phyloP scores from a whole-genome alignment of 345 rosid species.

The Syzygium jambos region DNA sequence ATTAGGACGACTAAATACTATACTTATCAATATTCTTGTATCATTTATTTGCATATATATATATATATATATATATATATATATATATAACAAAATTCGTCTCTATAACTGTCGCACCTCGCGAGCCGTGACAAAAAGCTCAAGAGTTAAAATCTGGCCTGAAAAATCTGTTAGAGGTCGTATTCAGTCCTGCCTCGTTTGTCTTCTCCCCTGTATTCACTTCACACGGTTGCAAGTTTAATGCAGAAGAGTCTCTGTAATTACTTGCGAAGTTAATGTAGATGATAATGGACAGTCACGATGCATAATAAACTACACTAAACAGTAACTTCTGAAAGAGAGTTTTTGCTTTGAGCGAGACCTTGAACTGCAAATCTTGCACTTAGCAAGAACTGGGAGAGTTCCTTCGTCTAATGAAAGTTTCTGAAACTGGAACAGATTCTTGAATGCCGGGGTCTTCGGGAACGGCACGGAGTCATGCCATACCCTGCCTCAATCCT shows the following conservation, averaged over 20 bases:
- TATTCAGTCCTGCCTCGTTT: background rate
- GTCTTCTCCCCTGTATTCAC: background rate
- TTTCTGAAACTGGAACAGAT: background rate
- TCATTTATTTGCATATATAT: background rate
- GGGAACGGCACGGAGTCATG: conserved; percentile 15
- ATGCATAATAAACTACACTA: background rate
- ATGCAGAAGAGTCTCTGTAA: background rate
- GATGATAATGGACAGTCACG: too few relatives aligned
- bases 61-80: too few relatives aligned
- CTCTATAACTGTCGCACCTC: background rate
- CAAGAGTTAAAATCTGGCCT: background rate
- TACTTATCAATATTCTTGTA: background rate
- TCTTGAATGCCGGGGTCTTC: conserved; percentile 22
- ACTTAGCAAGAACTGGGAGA: background rate
- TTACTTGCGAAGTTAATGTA: background rate
- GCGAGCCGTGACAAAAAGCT: background rate
- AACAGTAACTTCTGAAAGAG: background rate
- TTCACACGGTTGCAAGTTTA: background rate
- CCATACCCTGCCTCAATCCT: conserved; percentile 19
- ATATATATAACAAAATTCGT: too few relatives aligned
- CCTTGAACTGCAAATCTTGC: background rate
- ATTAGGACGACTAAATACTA: background rate
- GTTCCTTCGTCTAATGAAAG: background rate
- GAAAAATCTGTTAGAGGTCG: background rate
- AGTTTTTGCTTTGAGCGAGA: background rate